Evolutionary conservation across 2,329 filamentous ascomycete species (phyloP), one percentile per base, ranked within the genome.

Genomic region (Fusarium multiceps): DNA sequence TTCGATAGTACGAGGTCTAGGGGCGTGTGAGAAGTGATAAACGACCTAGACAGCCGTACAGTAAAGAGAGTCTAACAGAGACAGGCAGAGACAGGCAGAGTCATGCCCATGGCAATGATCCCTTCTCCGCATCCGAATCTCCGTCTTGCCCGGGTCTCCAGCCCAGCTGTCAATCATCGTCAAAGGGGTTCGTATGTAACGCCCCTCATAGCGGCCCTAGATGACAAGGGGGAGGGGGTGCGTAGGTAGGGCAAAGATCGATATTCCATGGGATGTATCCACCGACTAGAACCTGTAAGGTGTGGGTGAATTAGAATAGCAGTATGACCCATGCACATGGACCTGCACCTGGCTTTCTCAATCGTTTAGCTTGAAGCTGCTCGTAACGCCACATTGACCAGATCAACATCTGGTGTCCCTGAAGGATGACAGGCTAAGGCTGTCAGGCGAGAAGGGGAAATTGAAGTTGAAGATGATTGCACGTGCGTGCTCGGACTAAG

Each of bases 361-460:
- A 45, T 66, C 63, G 63, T 74, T 64, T 65, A 61, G 69, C 56
- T 64, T 60, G 40, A 47, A 46, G 59, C 34, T 40, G 68, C 66
- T 71, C 58, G 68, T 74, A 71, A 72, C 71, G 72, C 72, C 72
- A 74, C 68, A 70, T 65, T 66, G 27, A 30, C 32, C 30, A 11
- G 48, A 66, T 66, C 43, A 66, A 42, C 43, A 53, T 65, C 63
- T 67, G 68, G 68, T 73, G 68, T 66, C 55, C 70, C 65, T 66
- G 56, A 32, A 34, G 48, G 51, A 40, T 57, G 53, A 60, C 51
- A 27, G 34, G 12, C 46, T 40, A 23, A 28, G 28, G 37, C 23
- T 56, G 59, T 56, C 48, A 42, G 49, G 32, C 34, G 23, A 43
- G 27, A 41, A 41, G 37, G 28, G 37, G 34, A 56, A 57, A 34